Base-by-base conservation (phyloP, 192 early-diverging fungal genomes). In the Gaertneriomyces semiglobifer region DNA sequence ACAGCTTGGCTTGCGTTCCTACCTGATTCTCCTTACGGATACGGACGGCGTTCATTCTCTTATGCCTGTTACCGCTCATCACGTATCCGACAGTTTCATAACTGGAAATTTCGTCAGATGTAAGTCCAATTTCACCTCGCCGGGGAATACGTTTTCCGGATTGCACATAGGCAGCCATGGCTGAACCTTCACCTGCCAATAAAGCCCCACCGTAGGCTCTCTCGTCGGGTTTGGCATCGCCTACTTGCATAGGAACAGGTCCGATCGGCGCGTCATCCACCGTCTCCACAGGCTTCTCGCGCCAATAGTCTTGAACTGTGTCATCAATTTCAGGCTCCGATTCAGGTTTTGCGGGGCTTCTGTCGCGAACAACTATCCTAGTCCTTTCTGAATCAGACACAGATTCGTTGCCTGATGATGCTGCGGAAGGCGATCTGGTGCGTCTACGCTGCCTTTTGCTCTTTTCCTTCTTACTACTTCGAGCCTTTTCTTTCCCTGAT, bases 51-150 rank as follows among this genome's bases (percentile, higher is more conserved):
- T 96, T 96, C 92, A 94, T 94, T 47, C 93, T 84, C 53, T 87
- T 84, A 74, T 97, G 94, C 44, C 96, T 80, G 71, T 87, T 93
- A 20, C 96, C 96, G 55, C 88, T 91, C 96, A 98, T 98, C 9
- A 98, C 96, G 72, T 88, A 98, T 33, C 96, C 96, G 4, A 87
- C 88, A 20, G 77, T 71, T 73, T 98, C 96, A 71, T 84, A 92
- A 14, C 85, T 72, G 59, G 87, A 83, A 73, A 98, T 98, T 75
- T 94, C 79, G 41, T 89, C 74, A 60, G 89, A 86, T 67, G 88
- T 86, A 18, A 96, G 74, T 51, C 95, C 95, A 77, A 98, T 93
- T 77, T 98, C 96, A 80, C 95, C 96, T 79, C 95, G 89, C 56
- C 94, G 89, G 4, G 95, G 95, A 66, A 98, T 96, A 65, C 95